Percentiles rank a stretch among this genome's conserved stretches.
These are phyloP conservation scores for Kodamaea sp. DNA, from an alignment of 1,139 yeast genomes.

Conservation along the genomic window DNA sequence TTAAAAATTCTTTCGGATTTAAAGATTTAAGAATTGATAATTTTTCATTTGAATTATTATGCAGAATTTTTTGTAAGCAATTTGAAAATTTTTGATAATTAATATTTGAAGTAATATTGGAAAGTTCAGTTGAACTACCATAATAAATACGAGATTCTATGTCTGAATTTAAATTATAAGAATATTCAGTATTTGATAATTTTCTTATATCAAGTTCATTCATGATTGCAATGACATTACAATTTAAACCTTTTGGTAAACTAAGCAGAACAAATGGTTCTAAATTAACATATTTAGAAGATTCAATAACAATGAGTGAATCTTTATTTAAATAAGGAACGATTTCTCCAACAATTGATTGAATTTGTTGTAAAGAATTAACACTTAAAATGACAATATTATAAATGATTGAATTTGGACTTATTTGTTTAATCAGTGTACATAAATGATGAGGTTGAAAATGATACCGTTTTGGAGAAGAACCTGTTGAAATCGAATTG, in stretches of 20 bases:
- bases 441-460: conserved; percentile 24
- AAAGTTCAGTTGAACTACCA: conserved; percentile 28
- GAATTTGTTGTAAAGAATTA: conserved; percentile 43
- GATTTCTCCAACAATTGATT: conserved; percentile 25
- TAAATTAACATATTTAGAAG: conserved; percentile 66
- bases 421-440: conserved; percentile 17
- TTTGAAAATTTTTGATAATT: conserved; percentile 30
- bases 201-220: conserved; percentile 60
- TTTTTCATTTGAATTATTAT: conserved; percentile 23
- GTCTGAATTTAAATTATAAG: conserved; percentile 26
- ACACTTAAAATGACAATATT: conserved; percentile 38
- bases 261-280: conserved; percentile 58
- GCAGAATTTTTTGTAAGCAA: conserved; percentile 34
- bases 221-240: conserved; percentile 56
- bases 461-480: conserved; percentile 6
- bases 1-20: conserved; percentile 57
- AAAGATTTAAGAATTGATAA: conserved; percentile 41
- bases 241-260: conserved; percentile 26
- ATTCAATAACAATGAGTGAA: conserved; percentile 59
- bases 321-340: conserved; percentile 26
- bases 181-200: conserved; percentile 16
- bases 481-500: conserved; percentile 2
- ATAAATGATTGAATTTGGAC: conserved; percentile 18
- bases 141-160: conserved; percentile 40
- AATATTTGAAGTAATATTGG: conserved; percentile 13